Evolutionary conservation across 305 asterid genomes (phyloP).

Genomic region (Plantago coronopus): DNA sequence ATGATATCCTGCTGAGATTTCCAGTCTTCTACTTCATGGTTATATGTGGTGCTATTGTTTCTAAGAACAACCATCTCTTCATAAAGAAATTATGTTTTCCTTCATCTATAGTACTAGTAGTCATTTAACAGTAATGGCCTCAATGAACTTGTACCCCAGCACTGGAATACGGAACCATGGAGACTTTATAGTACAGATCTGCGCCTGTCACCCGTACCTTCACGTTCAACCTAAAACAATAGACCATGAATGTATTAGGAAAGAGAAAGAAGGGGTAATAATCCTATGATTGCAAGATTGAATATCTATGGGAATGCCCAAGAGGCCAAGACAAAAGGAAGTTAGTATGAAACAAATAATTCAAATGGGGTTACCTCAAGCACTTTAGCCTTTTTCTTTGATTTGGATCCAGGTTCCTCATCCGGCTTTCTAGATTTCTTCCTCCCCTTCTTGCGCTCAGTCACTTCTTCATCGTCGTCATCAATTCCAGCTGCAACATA

Average conservation of each 20-base stretch:
- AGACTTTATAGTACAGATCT: constrained; percentile 36
- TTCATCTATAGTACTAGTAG: too few relatives aligned
- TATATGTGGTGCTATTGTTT: background rate
- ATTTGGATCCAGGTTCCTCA: constrained; percentile 42
- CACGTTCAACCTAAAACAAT: constrained; percentile 64
- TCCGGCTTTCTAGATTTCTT: constrained; percentile 47
- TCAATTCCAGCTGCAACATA: constrained; percentile 36
- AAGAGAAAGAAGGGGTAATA: background rate
- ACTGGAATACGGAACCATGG: background rate
- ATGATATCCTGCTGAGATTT: background rate
- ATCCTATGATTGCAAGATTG: background rate
- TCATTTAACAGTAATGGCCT: constrained; percentile 6
- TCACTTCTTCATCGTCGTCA: constrained; percentile 38
- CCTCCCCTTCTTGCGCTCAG: constrained; percentile 38
- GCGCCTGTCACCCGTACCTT: constrained; percentile 49
- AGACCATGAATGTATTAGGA: background rate
- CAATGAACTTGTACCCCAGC: background rate
- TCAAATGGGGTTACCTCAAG: constrained; percentile 48
- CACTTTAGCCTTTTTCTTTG: constrained; percentile 56
- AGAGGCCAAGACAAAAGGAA: background rate
- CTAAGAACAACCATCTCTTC: background rate
- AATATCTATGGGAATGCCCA: too few relatives aligned
- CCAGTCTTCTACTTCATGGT: background rate
- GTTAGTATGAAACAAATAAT: background rate
- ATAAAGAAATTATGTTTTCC: background rate